Evolutionary conservation across 805 yeast genomes (phyloP).

Genomic region (Yarrowia alimentaria): DNA sequence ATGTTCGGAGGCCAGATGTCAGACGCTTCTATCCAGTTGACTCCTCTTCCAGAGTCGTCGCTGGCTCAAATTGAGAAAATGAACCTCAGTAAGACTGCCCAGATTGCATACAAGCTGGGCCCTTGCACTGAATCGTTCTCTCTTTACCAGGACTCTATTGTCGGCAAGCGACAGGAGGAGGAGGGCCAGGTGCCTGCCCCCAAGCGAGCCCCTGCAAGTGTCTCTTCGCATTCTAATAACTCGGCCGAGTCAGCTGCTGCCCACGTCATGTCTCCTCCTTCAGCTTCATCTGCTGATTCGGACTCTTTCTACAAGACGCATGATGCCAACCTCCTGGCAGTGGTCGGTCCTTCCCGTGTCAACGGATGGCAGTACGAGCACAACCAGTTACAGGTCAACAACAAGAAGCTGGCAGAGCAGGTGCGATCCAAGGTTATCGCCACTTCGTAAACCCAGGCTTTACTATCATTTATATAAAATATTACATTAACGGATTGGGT

Average conservation of each 20-base stretch:
- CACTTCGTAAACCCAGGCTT: not conserved
- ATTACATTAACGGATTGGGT: slow-evolving; percentile 3
- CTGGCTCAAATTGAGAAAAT: slow-evolving; percentile 1
- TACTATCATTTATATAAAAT: slow-evolving; percentile 8
- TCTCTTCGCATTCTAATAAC: not conserved
- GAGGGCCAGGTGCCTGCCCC: not conserved
- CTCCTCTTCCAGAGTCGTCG: slow-evolving; percentile 16
- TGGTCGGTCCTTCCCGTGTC: slow-evolving; percentile 21
- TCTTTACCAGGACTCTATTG: slow-evolving; percentile 23
- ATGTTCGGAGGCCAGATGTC: slow-evolving; percentile 9
- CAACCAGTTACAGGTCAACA: slow-evolving; percentile 20
- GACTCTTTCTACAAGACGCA: slow-evolving; percentile 5
- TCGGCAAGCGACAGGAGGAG: slow-evolving; percentile 10
- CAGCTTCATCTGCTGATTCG: slow-evolving; percentile 13
- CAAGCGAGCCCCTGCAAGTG: slow-evolving; percentile 5
- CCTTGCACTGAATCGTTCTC: slow-evolving; percentile 10
- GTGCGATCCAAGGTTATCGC: slow-evolving; percentile 3
- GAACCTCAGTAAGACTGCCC: not conserved
- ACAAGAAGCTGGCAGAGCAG: slow-evolving; percentile 22
- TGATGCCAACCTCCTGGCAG: slow-evolving; percentile 7
- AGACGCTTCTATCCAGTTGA: slow-evolving; percentile 11
- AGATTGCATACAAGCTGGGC: slow-evolving; percentile 8
- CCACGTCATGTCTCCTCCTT: slow-evolving; percentile 3
- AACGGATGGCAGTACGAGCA: slow-evolving; percentile 23
- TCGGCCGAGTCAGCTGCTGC: slow-evolving; percentile 9